A percentile compares a stretch with the other conserved stretches of the same genome.
phyloP scores from a whole-genome alignment of 2,329 filamentous ascomycete genomes.

The Sporothrix schenckii region DNA sequence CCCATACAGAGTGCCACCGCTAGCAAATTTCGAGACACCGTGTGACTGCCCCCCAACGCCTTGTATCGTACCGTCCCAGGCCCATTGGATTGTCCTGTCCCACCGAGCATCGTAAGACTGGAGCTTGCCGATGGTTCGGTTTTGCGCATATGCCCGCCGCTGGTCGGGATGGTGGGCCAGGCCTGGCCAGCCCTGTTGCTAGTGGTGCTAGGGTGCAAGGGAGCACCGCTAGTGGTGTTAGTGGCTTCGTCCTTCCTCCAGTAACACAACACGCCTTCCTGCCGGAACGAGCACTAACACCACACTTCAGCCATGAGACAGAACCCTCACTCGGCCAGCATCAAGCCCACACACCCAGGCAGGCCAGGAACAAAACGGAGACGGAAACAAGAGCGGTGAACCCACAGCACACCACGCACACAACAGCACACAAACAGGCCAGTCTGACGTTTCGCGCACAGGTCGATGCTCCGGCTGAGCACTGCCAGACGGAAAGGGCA shows the following conservation, averaged over 20 bases:
- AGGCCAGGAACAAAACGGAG: constrained; percentile 23
- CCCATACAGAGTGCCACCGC: constrained; percentile 26
- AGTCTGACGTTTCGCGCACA: constrained; percentile 20
- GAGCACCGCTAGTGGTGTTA: no score
- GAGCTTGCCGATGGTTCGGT: constrained; percentile 32
- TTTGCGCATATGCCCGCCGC: constrained; percentile 32
- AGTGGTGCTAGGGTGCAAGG: not conserved
- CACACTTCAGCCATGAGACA: not conserved
- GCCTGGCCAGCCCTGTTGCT: constrained; percentile 23
- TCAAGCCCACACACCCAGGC: constrained; percentile 1
- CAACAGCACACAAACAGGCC: not conserved
- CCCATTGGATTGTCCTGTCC: not conserved
- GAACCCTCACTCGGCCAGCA: not conserved
- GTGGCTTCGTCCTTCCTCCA: not conserved
- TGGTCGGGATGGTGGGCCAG: constrained; percentile 27
- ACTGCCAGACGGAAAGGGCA: constrained; percentile 24
- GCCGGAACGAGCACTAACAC: not conserved
- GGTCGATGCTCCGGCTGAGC: constrained; percentile 16
- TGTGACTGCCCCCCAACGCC: not conserved
- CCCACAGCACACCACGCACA: constrained; percentile 1
- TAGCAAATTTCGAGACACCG: not conserved
- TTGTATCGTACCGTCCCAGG: constrained; percentile 24
- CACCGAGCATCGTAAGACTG: constrained; percentile 31
- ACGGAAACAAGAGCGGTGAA: not conserved
- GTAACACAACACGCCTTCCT: not conserved